Evolutionary conservation across 441 rosid species (phyloP).

Genomic region (Monsonia emarginata): DNA sequence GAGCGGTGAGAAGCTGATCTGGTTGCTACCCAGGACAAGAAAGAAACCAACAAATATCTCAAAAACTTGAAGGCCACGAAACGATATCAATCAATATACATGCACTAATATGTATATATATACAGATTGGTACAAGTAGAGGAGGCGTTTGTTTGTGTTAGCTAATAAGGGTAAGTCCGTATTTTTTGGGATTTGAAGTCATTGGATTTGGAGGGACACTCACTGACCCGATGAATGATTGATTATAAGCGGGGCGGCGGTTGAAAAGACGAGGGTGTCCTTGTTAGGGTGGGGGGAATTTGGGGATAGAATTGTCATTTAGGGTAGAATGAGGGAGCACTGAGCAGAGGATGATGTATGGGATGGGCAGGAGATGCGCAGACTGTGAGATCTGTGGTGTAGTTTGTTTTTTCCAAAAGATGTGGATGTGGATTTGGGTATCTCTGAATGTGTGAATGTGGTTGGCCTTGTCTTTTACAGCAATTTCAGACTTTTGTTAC

Average conservation of each 20-base stretch:
- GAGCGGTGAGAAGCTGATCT: background rate
- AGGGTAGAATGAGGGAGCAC: background rate
- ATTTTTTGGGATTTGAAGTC: background rate
- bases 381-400: background rate
- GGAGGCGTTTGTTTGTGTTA: background rate
- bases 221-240: too few species aligned
- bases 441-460: too few species aligned
- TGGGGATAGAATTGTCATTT: background rate
- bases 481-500: background rate
- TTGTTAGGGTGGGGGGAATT: background rate
- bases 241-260: background rate
- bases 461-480: background rate
- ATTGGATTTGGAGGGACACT: background rate
- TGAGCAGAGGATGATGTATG: too few species aligned
- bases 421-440: constrained; percentile 1
- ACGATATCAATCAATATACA: background rate
- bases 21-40: background rate
- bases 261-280: background rate
- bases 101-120: background rate
- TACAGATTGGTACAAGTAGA: background rate
- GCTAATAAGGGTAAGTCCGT: background rate
- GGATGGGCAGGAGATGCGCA: too few species aligned
- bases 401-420: background rate
- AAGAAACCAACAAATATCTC: background rate
- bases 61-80: too few species aligned